Evolutionary conservation across 1,139 yeast species (phyloP).

Genomic region (Meyerozyma athensensis): DNA sequence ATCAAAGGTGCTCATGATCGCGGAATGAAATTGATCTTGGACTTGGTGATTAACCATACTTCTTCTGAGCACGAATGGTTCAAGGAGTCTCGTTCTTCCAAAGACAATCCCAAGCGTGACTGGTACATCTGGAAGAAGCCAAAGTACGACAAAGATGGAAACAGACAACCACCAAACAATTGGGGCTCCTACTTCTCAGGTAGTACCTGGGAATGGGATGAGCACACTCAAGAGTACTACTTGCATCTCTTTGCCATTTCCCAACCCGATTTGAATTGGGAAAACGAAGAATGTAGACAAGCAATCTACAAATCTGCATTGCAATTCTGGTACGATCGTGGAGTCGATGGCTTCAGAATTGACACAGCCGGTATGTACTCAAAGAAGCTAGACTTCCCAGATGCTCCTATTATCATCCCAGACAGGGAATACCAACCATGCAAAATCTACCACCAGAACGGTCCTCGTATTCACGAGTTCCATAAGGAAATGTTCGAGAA

Average conservation of each 20-base stretch:
- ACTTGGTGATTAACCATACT: conserved; percentile 23
- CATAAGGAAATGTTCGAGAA: conserved; percentile 19
- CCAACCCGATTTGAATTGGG: conserved; percentile 26
- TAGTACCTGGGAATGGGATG: conserved; percentile 23
- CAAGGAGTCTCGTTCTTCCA: conserved; percentile 20
- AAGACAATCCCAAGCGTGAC: conserved; percentile 20
- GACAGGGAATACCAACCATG: conserved; percentile 17
- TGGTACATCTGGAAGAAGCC: conserved; percentile 23
- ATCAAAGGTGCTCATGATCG: conserved; percentile 17
- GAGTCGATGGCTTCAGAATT: conserved; percentile 22
- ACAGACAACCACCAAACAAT: conserved; percentile 22
- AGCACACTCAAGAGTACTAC: conserved; percentile 20
- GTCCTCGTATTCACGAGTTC: conserved; percentile 22
- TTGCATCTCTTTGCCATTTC: conserved; percentile 19
- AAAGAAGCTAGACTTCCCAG: conserved; percentile 18
- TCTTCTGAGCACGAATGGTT: conserved; percentile 22
- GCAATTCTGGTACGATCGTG: conserved; percentile 21
- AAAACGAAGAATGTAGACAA: conserved; percentile 19
- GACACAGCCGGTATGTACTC: conserved; percentile 23
- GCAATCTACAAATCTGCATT: conserved; percentile 20
- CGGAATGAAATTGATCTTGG: conserved; percentile 21
- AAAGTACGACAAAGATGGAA: conserved; percentile 17
- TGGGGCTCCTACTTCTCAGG: conserved; percentile 22
- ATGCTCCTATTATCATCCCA: conserved; percentile 20
- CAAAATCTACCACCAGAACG: conserved; percentile 15